Base-by-base conservation (phyloP, 2,329 filamentous ascomycete species). In the Fusarium xylarioides region DNA sequence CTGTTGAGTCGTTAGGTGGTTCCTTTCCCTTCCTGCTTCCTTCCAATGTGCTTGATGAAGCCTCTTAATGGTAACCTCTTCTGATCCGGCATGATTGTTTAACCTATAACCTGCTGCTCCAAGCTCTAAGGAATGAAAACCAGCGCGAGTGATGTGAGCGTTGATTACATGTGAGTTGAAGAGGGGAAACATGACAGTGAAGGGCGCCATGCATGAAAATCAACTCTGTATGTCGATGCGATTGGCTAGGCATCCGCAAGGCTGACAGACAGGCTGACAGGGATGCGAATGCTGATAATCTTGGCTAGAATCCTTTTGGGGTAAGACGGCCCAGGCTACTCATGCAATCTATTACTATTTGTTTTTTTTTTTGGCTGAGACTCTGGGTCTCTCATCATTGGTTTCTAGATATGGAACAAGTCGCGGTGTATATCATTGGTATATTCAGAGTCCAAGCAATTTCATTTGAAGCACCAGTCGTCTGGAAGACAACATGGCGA, bases 351-450 rank as follows among this genome's bases (percentile, higher is more conserved):
- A 19, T 19, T 19, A 19, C 47, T 19, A 0, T 19, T 14, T 19
- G 10, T 11, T 1, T 11, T 10, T 11, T 1, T 11, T 10, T 1
- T 34, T 14, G 4, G 0, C 8, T 15, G 11, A 23, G 2, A 15
- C 34, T 3, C 4, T 3, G 1, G 9, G 21, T 23, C 21, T 15
- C 6, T 19, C 2, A 23, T 34, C 4, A 2, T 50, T 15, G 11
- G 1, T 15, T 15, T 18, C 2, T 19, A 7, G 4, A 19, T 7
- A 0, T 23, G 30, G 5, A 34, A 15, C 8, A 15, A 15, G 4
- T 23, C 11, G 4, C 16, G n/a, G 11, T 34, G 28, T 15, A 23
- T 10, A 14, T 5, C 10, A 12, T 9, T 1, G 11, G 11, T 2
- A 8, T 15, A 18, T n/a, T 38, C 14, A 1, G 18, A 38, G 38